Evolutionary conservation across 1,284 basidiomycete genomes (phyloP).

Genomic region (Kwoniella shivajii): DNA sequence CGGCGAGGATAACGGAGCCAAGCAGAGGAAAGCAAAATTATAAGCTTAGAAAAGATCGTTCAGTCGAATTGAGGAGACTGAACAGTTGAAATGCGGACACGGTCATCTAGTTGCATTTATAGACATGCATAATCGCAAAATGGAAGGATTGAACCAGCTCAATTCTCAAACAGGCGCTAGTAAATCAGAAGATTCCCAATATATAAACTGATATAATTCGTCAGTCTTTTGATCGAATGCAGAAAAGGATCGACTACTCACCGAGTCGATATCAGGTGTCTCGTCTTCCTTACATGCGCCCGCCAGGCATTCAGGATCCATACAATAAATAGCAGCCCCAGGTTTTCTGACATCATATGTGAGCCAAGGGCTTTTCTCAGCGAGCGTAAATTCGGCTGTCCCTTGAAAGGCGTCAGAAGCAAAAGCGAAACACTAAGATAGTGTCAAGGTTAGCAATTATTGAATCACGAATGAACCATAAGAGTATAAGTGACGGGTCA

Average conservation of each 20-base stretch:
- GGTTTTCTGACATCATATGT: not conserved
- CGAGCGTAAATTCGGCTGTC: not conserved
- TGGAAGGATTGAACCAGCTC: not conserved
- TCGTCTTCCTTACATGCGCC: not conserved
- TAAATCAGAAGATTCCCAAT: too few relatives aligned
- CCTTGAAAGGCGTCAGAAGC: not conserved
- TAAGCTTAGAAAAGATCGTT: too few relatives aligned
- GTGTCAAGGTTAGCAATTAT: not conserved
- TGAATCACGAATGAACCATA: too few relatives aligned
- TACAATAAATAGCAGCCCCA: not conserved
- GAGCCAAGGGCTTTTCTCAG: not conserved
- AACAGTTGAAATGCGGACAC: not conserved
- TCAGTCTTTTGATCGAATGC: not conserved
- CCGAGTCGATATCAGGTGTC: not conserved
- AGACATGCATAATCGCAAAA: not conserved
- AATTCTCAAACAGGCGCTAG: too few relatives aligned
- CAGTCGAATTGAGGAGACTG: too few relatives aligned
- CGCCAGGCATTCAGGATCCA: not conserved
- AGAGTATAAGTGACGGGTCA: too few relatives aligned
- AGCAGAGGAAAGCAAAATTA: constrained; percentile 29
- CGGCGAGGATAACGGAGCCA: constrained; percentile 23
- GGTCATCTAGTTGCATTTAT: not conserved
- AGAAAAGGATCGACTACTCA: not conserved
- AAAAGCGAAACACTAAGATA: not conserved
- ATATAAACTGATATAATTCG: not conserved